Percentiles rank a stretch among this genome's conserved stretches.
Conservation (phyloP, 1,284 basidiomycete species). For the Paramarasmius palmivorus region DNA sequence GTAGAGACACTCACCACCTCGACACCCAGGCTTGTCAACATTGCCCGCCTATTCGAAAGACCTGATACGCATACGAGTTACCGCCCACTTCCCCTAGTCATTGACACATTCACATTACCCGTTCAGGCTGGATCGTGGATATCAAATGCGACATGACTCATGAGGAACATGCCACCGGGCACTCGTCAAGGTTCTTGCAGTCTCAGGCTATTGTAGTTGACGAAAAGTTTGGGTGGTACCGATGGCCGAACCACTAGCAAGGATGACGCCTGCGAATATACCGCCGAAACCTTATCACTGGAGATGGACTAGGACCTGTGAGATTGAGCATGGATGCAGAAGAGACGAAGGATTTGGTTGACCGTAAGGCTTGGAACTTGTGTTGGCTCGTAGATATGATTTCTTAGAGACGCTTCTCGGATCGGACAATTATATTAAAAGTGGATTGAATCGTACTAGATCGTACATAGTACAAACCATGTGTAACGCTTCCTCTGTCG, state of each 20-base stretch:
- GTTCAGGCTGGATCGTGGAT: conserved; percentile 79
- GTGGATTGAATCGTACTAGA: too few relatives aligned
- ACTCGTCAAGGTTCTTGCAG: conserved; percentile 71
- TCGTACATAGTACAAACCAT: too few relatives aligned
- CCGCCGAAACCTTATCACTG: conserved; percentile 70
- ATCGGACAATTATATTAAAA: too few relatives aligned
- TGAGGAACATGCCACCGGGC: neutral
- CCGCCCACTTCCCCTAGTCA: conserved; percentile 76
- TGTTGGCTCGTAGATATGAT: neutral
- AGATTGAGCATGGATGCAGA: conserved; percentile 86
- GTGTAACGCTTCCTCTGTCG: too few relatives aligned
- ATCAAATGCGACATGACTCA: neutral
- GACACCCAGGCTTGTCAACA: conserved; percentile 82
- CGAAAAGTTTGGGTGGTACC: conserved; percentile 90
- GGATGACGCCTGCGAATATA: conserved; percentile 84
- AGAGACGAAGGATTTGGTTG: conserved; percentile 80
- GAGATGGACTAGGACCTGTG: conserved; percentile 81
- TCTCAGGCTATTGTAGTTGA: conserved; percentile 78
- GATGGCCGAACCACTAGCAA: conserved; percentile 80
- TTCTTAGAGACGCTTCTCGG: too few relatives aligned
- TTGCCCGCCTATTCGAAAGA: conserved; percentile 54
- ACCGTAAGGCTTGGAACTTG: conserved; percentile 58
- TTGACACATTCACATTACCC: conserved; percentile 92
- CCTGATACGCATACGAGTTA: conserved; percentile 43
- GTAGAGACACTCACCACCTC: conserved; percentile 97